Conservation (phyloP, 306 rosid species). For the Erythrophleum fordii region DNA sequence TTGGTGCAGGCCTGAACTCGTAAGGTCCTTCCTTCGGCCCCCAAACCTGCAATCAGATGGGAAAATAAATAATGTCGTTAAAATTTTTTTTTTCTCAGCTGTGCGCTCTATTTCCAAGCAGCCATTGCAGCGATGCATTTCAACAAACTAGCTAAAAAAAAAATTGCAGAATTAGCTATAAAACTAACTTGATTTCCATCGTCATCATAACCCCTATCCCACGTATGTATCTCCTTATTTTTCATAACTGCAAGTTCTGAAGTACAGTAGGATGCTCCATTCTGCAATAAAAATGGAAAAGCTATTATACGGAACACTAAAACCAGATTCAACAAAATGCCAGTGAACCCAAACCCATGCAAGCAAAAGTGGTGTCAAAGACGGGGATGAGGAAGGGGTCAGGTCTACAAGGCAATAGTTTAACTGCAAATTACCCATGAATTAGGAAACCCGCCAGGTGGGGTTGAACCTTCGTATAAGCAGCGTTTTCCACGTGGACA, state of each 20-base stretch:
- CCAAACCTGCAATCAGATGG: slow-evolving; percentile 56
- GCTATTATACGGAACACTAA: slow-evolving; percentile 12
- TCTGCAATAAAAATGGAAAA: slow-evolving; percentile 58
- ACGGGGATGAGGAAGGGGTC: background rate
- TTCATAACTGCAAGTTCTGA: slow-evolving; percentile 84
- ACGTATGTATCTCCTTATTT: slow-evolving; percentile 88
- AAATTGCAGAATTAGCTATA: background rate
- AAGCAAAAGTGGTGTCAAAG: background rate
- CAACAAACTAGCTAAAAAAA: slow-evolving; percentile 23
- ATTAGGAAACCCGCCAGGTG: slow-evolving; percentile 94
- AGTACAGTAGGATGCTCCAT: slow-evolving; percentile 84
- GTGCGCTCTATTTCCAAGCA: slow-evolving; percentile 1
- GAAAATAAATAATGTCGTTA: background rate
- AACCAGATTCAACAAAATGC: background rate
- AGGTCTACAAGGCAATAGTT: background rate
- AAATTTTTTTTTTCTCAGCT: background rate
- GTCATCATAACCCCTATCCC: slow-evolving; percentile 93
- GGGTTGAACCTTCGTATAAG: slow-evolving; percentile 95
- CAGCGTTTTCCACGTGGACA: slow-evolving; percentile 98
- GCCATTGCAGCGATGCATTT: background rate
- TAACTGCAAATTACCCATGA: slow-evolving; percentile 75
- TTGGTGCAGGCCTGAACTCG: slow-evolving; percentile 69
- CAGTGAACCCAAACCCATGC: background rate
- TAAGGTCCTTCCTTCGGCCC: slow-evolving; percentile 77
- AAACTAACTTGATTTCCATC: slow-evolving; percentile 85